A percentile compares a stretch with the other conserved stretches of the same genome.
Conservation (phyloP, 352 stramenopile genomes). For the Pythium coloratum region DNA sequence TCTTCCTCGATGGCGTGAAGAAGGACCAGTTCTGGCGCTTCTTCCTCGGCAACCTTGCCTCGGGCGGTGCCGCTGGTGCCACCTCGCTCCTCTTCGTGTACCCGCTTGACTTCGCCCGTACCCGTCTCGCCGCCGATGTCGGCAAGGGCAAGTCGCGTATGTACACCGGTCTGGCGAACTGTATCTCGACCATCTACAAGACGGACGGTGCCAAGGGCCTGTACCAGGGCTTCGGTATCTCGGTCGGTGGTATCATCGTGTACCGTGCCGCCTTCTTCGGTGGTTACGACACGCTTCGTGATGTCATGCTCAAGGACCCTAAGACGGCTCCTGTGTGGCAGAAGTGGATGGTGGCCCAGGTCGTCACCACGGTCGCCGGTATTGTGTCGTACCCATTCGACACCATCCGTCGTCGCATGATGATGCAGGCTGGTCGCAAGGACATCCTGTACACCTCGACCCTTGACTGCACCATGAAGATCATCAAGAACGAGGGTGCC, state of each 20-base stretch:
- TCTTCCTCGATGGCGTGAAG: constrained; percentile 85
- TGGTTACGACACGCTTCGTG: constrained; percentile 97
- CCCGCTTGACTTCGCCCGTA: constrained; percentile 98
- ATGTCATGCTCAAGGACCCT: constrained; percentile 79
- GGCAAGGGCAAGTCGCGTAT: constrained; percentile 96
- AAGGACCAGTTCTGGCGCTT: constrained; percentile 98
- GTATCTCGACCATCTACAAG: constrained; percentile 95
- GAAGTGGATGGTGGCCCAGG: constrained; percentile 92
- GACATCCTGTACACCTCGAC: constrained; percentile 98
- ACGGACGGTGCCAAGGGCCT: constrained; percentile 88
- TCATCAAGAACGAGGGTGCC: constrained; percentile 94
- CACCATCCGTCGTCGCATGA: constrained; percentile 94
- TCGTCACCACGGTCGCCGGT: constrained; percentile 89
- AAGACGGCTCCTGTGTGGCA: constrained; percentile 87
- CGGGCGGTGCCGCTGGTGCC: constrained; percentile 96
- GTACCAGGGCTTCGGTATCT: constrained; percentile 99
- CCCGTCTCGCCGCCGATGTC: constrained; percentile 97
- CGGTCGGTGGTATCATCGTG: constrained; percentile 98
- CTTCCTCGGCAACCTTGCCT: constrained; percentile 98
- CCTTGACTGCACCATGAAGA: constrained; percentile 96
- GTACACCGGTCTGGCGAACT: constrained; percentile 98
- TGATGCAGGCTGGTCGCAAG: constrained; percentile 97
- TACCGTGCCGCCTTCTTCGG: constrained; percentile 99
- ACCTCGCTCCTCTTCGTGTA: constrained; percentile 97
- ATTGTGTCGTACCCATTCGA: constrained; percentile 97